Base-by-base conservation (phyloP, 352 stramenopile species). In the Phytophthora palmivora region DNA sequence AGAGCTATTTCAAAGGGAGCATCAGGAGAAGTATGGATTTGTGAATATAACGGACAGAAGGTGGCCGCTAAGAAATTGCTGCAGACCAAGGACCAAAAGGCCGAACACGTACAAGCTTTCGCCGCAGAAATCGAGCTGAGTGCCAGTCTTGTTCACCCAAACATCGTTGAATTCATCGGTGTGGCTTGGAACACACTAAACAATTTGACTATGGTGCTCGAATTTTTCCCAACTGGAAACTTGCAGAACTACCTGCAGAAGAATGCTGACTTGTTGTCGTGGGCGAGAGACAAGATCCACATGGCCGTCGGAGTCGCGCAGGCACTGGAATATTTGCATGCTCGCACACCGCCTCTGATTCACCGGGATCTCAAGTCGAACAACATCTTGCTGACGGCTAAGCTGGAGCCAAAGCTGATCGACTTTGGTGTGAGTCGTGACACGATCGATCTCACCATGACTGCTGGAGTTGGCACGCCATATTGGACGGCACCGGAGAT, bases 401-500 rank as follows among this genome's bases (percentile, higher is more conserved):
- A 75, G 10, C 76, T 91, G 2, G 68, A 89, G 39, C 75, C 91
- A 12, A 84, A 89, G 28, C 52, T 96, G 30, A 92, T 84, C 28
- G 88, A 97, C 67, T 96, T 97, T 72, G 90, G 88, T 24, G 67
- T 93, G 68, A 83, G 67, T 21, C 85, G 57, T 9, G 42, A 33
- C 4, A 56, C 37, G 2, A 38, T 55, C 16, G 63, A 72, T 6
- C 33, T 52, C 7, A 62, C 57, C 45, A 51, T 85, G 90, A 73
- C 77, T 70, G 46, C 86, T 0, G 84, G 90, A 16, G 87, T 92
- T 18, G 89, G 89, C 4, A 97, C 88, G 14, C 79, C 83, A 6
- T 88, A 88, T 42, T 96, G 91, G 75, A 90, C 89, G 8, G 87
- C 88, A 0, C 88, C 85, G 0, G 88, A 96, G 60, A 69, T 96